Evolutionary conservation across 208 protist species (phyloP), one percentile per base, ranked within the genome.

Genomic region (Trypanosomatidae sp.): DNA sequence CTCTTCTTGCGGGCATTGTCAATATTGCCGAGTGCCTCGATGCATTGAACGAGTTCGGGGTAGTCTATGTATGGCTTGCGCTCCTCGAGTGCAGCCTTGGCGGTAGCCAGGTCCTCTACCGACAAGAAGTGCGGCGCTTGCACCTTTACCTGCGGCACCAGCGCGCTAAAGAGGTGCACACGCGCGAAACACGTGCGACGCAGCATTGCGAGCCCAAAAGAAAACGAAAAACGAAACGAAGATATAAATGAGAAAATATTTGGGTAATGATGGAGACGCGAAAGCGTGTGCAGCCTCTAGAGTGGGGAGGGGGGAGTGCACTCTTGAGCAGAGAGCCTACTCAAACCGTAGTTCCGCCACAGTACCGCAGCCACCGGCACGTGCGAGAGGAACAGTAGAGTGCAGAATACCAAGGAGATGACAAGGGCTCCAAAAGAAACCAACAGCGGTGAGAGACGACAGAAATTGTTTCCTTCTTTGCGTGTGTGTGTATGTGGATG

Each of bases 81-180:
- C 71, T 96, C 86, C 64, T 74, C 62, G 6, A 88, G 60, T 4
- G 84, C 88, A 0, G 73, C 65, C 66, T 89, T 84, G 53, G 90
- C 90, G 0, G 66, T 65, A 1, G 73, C 79, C 49, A 94, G 59
- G 28, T 88, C 58, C 3, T 82, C 79, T 0, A 25, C 67, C 12
- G 66, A 81, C 28, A 96, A 69, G 53, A 88, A 72, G 66, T 83
- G 59, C 15, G 83, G 83, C 5, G 59, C 72, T 39, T 80, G 73
- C 44, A 85, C 74, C 62, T 76, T 80, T 30, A 84, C 84, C 3
- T 74, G 69, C 10, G 92, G 92, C 50, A 97, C 89, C 12, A 97
- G 74, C 36, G 90, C 86, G 44, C 81, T 85, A 73, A 97, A 97
- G 47, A 97, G 77, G 64, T 97, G 89, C 30, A 92, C 88, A n/a